Percentiles rank a stretch among this genome's conserved stretches.
Conservation (phyloP, 2,329 filamentous ascomycete genomes). For the Rhinocladiella mackenziei region DNA sequence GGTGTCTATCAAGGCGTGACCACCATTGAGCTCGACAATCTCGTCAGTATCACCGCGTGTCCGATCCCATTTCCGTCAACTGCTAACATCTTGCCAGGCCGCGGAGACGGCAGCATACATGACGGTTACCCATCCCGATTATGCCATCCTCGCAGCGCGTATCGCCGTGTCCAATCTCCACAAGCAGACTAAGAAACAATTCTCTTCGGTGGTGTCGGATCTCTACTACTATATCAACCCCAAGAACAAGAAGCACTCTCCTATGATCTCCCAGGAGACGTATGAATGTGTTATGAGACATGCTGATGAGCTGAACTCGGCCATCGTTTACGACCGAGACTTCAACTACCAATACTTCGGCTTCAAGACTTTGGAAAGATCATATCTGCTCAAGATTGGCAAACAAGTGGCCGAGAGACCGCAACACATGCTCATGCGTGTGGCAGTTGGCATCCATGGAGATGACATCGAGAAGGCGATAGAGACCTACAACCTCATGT, state of each 20-base stretch:
- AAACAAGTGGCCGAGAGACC: constrained; percentile 96
- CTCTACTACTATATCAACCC: constrained; percentile 96
- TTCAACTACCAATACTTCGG: constrained; percentile 99
- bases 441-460: constrained; percentile 93
- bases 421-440: constrained; percentile 99
- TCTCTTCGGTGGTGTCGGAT: constrained; percentile 89
- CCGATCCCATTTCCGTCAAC: constrained; percentile 1
- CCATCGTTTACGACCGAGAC: constrained; percentile 97
- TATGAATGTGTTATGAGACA: constrained; percentile 95
- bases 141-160: constrained; percentile 94
- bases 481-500: constrained; percentile 99
- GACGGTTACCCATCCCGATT: constrained; percentile 98
- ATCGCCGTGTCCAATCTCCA: constrained; percentile 99
- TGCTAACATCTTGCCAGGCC: constrained; percentile 56
- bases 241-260: constrained; percentile 75
- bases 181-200: constrained; percentile 99
- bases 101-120: constrained; percentile 99
- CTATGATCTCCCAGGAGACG: constrained; percentile 90
- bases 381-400: constrained; percentile 91
- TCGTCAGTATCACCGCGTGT: constrained; percentile 61
- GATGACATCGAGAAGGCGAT: constrained; percentile 91
- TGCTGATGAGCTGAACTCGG: constrained; percentile 94
- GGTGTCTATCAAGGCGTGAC: constrained; percentile 98
- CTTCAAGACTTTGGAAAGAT: constrained; percentile 98
- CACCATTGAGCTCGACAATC: constrained; percentile 90